Evolutionary conservation across 805 yeast species (phyloP).

Genomic region (Wickerhamomyces chambardii): DNA sequence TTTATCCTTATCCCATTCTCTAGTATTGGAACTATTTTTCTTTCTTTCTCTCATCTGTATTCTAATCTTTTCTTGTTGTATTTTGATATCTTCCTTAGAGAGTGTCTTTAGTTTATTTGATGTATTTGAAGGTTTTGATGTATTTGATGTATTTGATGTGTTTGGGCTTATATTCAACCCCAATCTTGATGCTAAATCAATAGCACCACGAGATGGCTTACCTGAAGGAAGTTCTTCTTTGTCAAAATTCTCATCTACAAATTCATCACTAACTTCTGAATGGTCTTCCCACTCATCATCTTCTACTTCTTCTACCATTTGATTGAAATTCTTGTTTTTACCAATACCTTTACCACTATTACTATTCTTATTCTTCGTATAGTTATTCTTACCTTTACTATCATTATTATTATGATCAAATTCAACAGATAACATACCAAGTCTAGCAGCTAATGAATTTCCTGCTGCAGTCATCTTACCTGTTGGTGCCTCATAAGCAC

Average conservation of each 20-base stretch:
- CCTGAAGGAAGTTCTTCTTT: too few species aligned
- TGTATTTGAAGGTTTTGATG: too few species aligned
- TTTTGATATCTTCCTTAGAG: neutral
- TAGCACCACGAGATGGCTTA: slow-evolving; percentile 12
- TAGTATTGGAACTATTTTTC: neutral
- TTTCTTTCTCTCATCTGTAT: neutral
- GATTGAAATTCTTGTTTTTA: too few species aligned
- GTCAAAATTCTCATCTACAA: neutral
- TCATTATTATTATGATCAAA: slow-evolving; percentile 1
- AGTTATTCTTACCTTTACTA: slow-evolving; percentile 8
- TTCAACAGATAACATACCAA: neutral
- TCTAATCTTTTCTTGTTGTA: neutral
- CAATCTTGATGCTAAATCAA: slow-evolving; percentile 3
- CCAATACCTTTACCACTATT: too few species aligned
- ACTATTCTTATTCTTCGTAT: too few species aligned
- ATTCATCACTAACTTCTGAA: slow-evolving; percentile 5
- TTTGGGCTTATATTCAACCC: neutral
- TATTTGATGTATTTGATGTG: too few species aligned
- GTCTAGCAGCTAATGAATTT: neutral
- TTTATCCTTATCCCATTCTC: neutral
- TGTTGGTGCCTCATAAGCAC: neutral
- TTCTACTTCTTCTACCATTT: slow-evolving; percentile 1
- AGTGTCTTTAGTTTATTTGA: too few species aligned
- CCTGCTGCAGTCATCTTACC: neutral
- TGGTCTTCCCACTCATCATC: neutral